Percentiles rank a stretch among this genome's conserved stretches.
Evolutionary conservation across 371 early-diverging fungal species (phyloP).

Genomic region (Mortierella sp.): DNA sequence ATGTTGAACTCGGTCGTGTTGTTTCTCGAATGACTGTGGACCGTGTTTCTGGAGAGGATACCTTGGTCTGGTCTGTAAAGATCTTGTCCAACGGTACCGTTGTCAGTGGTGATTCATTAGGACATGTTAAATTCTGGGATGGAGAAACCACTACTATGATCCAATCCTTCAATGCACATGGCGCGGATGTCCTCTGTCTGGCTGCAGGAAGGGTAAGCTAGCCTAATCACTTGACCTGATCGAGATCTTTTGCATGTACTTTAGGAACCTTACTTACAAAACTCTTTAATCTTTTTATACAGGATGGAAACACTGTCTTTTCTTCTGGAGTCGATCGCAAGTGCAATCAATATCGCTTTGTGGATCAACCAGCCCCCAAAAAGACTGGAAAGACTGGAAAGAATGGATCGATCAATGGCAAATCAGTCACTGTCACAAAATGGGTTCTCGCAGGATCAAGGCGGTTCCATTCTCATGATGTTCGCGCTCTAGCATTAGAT

Average conservation of each 20-base stretch:
- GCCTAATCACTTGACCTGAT: not conserved
- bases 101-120: conserved; percentile 92
- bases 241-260: not conserved
- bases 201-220: conserved; percentile 64
- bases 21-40: conserved; percentile 81
- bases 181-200: conserved; percentile 91
- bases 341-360: conserved; percentile 75
- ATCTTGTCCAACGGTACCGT: conserved; percentile 75
- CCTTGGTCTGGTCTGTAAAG: conserved; percentile 73
- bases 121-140: conserved; percentile 92
- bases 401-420: conserved; percentile 44
- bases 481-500: conserved; percentile 84
- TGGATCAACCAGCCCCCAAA: conserved; percentile 53
- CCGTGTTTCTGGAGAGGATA: conserved; percentile 67
- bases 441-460: conserved; percentile 87
- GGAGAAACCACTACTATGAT: conserved; percentile 73
- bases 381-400: conserved; percentile 46
- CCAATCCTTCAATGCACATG: conserved; percentile 80
- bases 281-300: not conserved
- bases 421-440: conserved; percentile 46
- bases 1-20: conserved; percentile 68
- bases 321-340: conserved; percentile 94
- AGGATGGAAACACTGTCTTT: conserved; percentile 79
- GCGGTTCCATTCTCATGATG: conserved; percentile 94
- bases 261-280: not conserved